These are phyloP conservation scores for Canariomyces notabilis DNA, from an alignment of 2,329 filamentous ascomycete species.

Conservation along the genomic window DNA sequence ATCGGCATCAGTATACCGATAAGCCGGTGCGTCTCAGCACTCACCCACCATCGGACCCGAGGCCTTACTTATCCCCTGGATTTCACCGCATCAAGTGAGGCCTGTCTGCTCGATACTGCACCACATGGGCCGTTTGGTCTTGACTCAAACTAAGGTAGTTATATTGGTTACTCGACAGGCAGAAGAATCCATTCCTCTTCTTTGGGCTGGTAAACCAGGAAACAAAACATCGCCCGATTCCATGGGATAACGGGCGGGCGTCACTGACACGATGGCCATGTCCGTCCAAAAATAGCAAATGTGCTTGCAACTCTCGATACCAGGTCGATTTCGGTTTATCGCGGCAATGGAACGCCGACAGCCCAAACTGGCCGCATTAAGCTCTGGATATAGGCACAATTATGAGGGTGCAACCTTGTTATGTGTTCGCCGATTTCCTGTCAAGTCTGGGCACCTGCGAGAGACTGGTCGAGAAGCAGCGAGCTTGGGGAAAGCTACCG, in stretches of 20 bases:
- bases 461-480: constrained; percentile 14
- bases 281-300: constrained; percentile 26
- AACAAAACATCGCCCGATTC: constrained; percentile 1
- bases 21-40: too few species aligned
- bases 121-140: constrained; percentile 8
- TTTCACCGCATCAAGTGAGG: constrained; percentile 8
- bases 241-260: constrained; percentile 11
- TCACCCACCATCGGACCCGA: too few species aligned
- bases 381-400: constrained; percentile 25
- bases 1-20: too few species aligned
- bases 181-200: constrained; percentile 13
- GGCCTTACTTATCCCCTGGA: too few species aligned
- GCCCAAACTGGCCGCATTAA: constrained; percentile 18
- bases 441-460: constrained; percentile 17
- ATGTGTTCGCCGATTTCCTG: constrained; percentile 11
- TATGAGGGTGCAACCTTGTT: constrained; percentile 25
- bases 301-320: constrained; percentile 3
- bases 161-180: constrained; percentile 13
- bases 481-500: constrained; percentile 19
- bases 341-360: constrained; percentile 25
- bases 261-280: too few species aligned
- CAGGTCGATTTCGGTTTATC: constrained; percentile 22
- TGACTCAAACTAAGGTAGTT: constrained; percentile 8
- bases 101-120: constrained; percentile 16
- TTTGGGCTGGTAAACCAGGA: constrained; percentile 15